Conservation (phyloP, 202 grass and related monocot genomes). For the Schoenoplectus tabernaemontani region DNA sequence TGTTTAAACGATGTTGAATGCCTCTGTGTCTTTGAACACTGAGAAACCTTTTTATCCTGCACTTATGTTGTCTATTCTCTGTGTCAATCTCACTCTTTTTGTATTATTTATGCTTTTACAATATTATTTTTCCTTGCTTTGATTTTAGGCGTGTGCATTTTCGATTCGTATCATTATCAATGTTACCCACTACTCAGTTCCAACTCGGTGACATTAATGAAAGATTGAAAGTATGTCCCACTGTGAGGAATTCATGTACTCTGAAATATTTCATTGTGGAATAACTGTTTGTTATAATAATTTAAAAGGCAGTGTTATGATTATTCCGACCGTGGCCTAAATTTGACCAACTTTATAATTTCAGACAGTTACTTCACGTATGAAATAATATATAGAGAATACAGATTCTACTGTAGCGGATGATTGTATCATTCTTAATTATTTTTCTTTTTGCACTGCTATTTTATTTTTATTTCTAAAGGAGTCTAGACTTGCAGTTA, state of each 20-base stretch:
- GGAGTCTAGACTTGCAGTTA: background rate
- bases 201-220: background rate
- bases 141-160: background rate
- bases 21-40: conserved; percentile 11
- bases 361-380: too few species aligned
- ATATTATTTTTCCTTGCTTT: too few species aligned
- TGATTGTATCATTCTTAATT: background rate
- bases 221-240: background rate
- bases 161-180: conserved; percentile 22
- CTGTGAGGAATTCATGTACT: background rate
- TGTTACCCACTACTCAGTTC: conserved; percentile 15
- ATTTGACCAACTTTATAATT: too few species aligned
- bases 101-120: background rate
- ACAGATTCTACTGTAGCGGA: too few species aligned
- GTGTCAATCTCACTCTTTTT: conserved; percentile 2
- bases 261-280: too few species aligned
- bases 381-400: too few species aligned
- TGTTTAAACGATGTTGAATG: background rate
- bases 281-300: too few species aligned
- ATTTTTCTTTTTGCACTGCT: background rate
- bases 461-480: background rate
- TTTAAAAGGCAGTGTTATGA: too few species aligned
- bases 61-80: conserved; percentile 16
- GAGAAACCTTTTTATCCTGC: background rate
- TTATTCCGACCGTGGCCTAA: too few species aligned